These are phyloP conservation scores for Exophiala spinifera DNA, from an alignment of 2,329 filamentous ascomycete species.

Conservation along the genomic window DNA sequence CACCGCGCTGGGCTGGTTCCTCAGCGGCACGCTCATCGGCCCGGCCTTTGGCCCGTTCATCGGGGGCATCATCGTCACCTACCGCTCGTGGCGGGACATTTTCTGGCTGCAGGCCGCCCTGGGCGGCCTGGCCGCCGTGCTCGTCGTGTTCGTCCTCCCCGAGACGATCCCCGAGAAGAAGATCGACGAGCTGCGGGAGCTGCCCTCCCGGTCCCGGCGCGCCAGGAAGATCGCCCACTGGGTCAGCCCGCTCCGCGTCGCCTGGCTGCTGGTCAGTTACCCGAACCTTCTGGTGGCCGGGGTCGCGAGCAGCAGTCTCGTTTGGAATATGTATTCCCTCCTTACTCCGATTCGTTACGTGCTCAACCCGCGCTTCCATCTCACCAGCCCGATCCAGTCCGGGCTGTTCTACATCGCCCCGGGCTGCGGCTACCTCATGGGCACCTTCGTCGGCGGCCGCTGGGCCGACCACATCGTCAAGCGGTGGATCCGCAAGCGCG, in stretches of 20 bases:
- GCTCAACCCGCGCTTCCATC: slow-evolving; percentile 69
- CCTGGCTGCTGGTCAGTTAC: slow-evolving; percentile 63
- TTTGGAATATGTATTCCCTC: slow-evolving; percentile 73
- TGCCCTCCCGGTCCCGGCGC: slow-evolving; percentile 48
- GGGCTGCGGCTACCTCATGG: slow-evolving; percentile 65
- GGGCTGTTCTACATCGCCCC: slow-evolving; percentile 74
- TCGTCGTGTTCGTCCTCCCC: slow-evolving; percentile 65
- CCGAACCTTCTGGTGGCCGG: slow-evolving; percentile 65
- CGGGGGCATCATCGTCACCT: slow-evolving; percentile 74
- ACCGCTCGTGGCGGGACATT: slow-evolving; percentile 67
- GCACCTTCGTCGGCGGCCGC: slow-evolving; percentile 68
- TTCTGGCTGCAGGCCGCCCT: slow-evolving; percentile 75
- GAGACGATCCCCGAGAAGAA: slow-evolving; percentile 69
- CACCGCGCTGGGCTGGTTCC: slow-evolving; percentile 70
- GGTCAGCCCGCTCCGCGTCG: slow-evolving; percentile 62
- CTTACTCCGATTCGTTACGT: slow-evolving; percentile 69
- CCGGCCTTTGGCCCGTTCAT: slow-evolving; percentile 67
- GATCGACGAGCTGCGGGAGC: slow-evolving; percentile 59
- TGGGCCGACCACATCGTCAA: slow-evolving; percentile 67
- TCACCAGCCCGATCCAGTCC: slow-evolving; percentile 63
- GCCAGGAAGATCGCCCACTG: slow-evolving; percentile 57
- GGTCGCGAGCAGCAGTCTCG: slow-evolving; percentile 59
- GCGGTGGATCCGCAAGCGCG: slow-evolving; percentile 60
- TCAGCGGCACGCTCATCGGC: slow-evolving; percentile 68
- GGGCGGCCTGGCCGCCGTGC: slow-evolving; percentile 56